Conservation (phyloP, 768 basidiomycete species). For the Lentinula detonsa region DNA sequence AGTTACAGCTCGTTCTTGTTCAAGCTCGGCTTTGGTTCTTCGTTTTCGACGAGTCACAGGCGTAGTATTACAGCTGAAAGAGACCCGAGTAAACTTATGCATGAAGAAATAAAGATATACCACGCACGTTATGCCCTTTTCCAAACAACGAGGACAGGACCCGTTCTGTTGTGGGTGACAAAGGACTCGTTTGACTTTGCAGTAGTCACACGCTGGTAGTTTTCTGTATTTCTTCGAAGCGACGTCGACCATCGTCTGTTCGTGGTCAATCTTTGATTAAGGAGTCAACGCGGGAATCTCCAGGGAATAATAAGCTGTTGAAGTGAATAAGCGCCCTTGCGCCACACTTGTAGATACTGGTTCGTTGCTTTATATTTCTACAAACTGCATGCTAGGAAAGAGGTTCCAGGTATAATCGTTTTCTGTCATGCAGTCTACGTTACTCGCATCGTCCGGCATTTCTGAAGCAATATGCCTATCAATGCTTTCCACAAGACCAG, state of each 20-base stretch:
- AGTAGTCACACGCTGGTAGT: slow-evolving; percentile 7
- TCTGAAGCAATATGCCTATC: background rate
- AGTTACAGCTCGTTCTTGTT: background rate
- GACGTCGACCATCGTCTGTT: background rate
- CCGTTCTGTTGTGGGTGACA: slow-evolving; percentile 4
- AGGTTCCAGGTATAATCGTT: background rate
- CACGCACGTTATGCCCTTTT: slow-evolving; percentile 7
- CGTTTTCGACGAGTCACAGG: background rate
- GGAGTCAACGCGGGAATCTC: no score
- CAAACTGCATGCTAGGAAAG: background rate
- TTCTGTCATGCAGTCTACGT: no score
- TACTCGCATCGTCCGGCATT: background rate
- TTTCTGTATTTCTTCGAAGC: background rate
- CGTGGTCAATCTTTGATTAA: background rate
- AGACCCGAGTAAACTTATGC: background rate
- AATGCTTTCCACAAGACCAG: background rate
- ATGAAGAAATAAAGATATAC: background rate
- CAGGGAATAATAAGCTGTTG: background rate
- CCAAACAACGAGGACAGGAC: slow-evolving; percentile 11
- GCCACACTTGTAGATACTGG: no score
- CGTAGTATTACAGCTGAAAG: slow-evolving; percentile 9
- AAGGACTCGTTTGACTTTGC: slow-evolving; percentile 8
- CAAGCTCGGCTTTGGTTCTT: background rate
- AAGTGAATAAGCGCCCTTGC: background rate
- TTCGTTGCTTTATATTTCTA: background rate